phyloP scores from a whole-genome alignment of 768 basidiomycete species.

The Sporobolomyces pararoseus region DNA sequence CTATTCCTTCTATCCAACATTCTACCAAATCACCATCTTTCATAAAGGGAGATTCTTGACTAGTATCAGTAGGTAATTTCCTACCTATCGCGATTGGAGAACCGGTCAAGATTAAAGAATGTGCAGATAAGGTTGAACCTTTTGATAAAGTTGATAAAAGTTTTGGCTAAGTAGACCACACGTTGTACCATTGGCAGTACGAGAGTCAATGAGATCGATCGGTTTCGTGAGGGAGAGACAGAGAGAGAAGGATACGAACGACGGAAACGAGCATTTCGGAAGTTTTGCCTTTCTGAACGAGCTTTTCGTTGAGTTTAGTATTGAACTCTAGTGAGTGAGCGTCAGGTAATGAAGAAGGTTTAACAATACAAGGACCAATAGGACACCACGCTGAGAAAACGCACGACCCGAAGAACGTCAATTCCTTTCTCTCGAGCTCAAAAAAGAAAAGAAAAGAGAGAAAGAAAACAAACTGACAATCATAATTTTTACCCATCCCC shows the following conservation, averaged over 20 bases:
- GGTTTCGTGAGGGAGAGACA: neutral
- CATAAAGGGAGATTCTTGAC: conserved; percentile 22
- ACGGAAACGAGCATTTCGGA: conserved; percentile 3
- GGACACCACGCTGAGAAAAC: conserved; percentile 32
- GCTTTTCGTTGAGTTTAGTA: conserved; percentile 44
- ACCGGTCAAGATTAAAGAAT: conserved; percentile 50
- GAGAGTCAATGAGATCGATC: conserved; percentile 4
- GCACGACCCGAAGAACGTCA: neutral
- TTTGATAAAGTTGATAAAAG: conserved; percentile 47
- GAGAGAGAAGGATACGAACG: conserved; percentile 11
- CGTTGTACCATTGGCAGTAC: neutral
- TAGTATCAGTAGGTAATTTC: neutral
- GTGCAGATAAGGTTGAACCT: conserved; percentile 48
- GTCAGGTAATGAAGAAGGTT: conserved; percentile 4
- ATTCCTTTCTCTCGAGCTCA: neutral
- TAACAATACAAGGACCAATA: conserved; percentile 30
- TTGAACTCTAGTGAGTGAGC: conserved; percentile 24
- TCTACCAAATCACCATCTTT: conserved; percentile 20
- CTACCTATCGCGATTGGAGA: conserved; percentile 41
- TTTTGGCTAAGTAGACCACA: conserved; percentile 41
- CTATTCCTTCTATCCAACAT: conserved; percentile 34
- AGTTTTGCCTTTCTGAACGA: conserved; percentile 43
- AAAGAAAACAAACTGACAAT: conserved; percentile 12
- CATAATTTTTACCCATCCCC: conserved; percentile 36
- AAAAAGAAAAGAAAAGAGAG: neutral